phyloP scores from a whole-genome alignment of 2,329 filamentous ascomycete genomes.

The Dryadomyces quercus-mongolicae region DNA sequence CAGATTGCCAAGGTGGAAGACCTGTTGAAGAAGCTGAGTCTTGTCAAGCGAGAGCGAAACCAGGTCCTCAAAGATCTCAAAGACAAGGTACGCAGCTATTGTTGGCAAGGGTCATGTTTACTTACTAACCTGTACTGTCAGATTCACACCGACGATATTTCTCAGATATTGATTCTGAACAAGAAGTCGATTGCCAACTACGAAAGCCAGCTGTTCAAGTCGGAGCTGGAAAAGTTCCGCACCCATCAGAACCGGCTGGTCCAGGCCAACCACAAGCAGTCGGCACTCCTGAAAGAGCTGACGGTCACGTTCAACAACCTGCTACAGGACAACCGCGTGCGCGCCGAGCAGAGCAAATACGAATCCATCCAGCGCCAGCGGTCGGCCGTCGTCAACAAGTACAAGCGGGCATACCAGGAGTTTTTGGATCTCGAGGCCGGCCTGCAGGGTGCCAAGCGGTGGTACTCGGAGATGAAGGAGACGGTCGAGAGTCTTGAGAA shows the following conservation, averaged over 20 bases:
- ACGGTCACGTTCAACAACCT: slow-evolving; percentile 77
- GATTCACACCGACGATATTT: slow-evolving; percentile 95
- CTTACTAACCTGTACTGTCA: slow-evolving; percentile 21
- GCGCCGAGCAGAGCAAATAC: slow-evolving; percentile 90
- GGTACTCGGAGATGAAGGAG: slow-evolving; percentile 93
- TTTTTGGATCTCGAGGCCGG: slow-evolving; percentile 84
- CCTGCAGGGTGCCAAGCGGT: slow-evolving; percentile 75
- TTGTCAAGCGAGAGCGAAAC: slow-evolving; percentile 82
- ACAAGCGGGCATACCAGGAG: slow-evolving; percentile 84
- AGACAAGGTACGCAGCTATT: slow-evolving; percentile 59
- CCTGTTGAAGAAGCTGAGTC: slow-evolving; percentile 76
- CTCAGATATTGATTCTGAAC: slow-evolving; percentile 91
- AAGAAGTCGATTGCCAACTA: slow-evolving; percentile 93
- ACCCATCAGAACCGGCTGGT: slow-evolving; percentile 83
- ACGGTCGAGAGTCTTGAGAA: slow-evolving; percentile 85
- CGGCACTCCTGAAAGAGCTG: slow-evolving; percentile 86
- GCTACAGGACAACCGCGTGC: slow-evolving; percentile 85
- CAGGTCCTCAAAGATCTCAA: slow-evolving; percentile 95
- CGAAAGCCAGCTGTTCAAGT: slow-evolving; percentile 84
- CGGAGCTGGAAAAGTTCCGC: slow-evolving; percentile 94
- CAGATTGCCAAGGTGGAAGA: slow-evolving; percentile 87
- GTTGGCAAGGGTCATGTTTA: background rate
- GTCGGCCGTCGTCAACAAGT: slow-evolving; percentile 68
- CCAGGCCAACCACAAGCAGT: slow-evolving; percentile 92
- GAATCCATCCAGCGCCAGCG: slow-evolving; percentile 77